Evolutionary conservation across 2,329 filamentous ascomycete species (phyloP), one percentile per base, ranked within the genome.

Genomic region (Rachicladosporium sp.): DNA sequence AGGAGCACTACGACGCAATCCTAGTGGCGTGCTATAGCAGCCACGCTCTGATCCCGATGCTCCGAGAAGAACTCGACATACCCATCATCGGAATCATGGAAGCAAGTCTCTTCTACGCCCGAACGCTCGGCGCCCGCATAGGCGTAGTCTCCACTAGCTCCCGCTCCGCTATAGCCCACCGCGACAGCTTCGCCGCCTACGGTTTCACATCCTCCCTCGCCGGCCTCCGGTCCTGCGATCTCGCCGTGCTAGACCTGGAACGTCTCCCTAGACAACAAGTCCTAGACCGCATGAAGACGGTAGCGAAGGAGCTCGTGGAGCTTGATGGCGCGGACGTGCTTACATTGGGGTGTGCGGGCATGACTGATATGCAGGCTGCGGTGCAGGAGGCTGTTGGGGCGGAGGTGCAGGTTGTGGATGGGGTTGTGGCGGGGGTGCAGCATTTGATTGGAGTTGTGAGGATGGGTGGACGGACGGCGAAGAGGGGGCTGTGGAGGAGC

Each of bases 11-110:
- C 49, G 60, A 68, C 50, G 68, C 65, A 0, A 65, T 71, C 35
- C 56, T 71, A 3, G 62, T 72, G 4, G 66, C 67, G 2, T 70
- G 66, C 54, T 71, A 69, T 53, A 65, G 60, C 38, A 61, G 66
- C 29, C 67, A 71, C 42, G 61, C 65, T 1, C 56, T 71, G 3
- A 66, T 67, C 41, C 51, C 55, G 12, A 65, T 67, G 50, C 54
- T 71, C 27, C 57, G 66, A 1, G 67, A 71, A 45, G 67, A 69
- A 38, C 58, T 66, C 32, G 43, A 51, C 2, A 53, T 66, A 35
- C 68, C 68, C 0, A 55, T 64, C 4, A 62, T 70, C 2, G 68
- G 69, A 3, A 70, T 71, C 41, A 70, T 71, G 66, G 68, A 71
- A 50, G 66, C 68, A 1, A 60, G 53, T 3, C 55, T 72, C 2